Conservation (phyloP, 768 basidiomycete species). For the Phaffia australis region DNA sequence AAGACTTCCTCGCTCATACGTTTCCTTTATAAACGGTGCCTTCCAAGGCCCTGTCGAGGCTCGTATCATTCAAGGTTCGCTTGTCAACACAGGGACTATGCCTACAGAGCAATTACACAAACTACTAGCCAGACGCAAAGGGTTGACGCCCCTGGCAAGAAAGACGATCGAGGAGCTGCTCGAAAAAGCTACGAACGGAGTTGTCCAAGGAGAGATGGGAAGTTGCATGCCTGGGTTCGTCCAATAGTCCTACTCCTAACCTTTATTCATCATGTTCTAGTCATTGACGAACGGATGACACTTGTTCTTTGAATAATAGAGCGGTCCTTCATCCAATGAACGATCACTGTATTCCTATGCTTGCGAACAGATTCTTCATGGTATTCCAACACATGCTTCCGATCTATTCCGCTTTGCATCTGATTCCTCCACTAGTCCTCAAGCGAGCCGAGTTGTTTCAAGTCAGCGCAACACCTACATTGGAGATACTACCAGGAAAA, state of each 20-base stretch:
- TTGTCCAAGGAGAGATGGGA: not conserved
- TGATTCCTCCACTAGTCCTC: conserved; percentile 18
- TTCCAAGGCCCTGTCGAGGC: conserved; percentile 19
- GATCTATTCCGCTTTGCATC: conserved; percentile 19
- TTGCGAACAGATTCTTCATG: conserved; percentile 7
- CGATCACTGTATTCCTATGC: conserved; percentile 1
- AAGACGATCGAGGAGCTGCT: conserved; percentile 4
- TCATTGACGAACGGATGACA: not conserved
- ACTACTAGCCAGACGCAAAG: conserved; percentile 11
- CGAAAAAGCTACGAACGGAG: not conserved
- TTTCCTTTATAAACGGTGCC: conserved; percentile 12
- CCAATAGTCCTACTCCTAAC: not conserved
- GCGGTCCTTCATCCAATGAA: conserved; percentile 19
- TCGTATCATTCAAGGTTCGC: conserved; percentile 9
- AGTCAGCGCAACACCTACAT: not conserved
- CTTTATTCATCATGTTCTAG: not conserved
- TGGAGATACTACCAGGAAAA: not conserved
- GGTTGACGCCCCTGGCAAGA: conserved; percentile 6
- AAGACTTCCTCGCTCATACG: conserved; percentile 8
- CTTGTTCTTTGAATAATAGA: not conserved
- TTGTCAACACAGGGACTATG: not conserved
- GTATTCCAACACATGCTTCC: conserved; percentile 23
- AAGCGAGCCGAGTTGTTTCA: conserved; percentile 12
- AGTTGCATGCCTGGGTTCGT: conserved; percentile 13
- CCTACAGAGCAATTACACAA: conserved; percentile 1